Evolutionary conservation across 148 eudicot species (phyloP).

Genomic region (Nepenthes gracilis): DNA sequence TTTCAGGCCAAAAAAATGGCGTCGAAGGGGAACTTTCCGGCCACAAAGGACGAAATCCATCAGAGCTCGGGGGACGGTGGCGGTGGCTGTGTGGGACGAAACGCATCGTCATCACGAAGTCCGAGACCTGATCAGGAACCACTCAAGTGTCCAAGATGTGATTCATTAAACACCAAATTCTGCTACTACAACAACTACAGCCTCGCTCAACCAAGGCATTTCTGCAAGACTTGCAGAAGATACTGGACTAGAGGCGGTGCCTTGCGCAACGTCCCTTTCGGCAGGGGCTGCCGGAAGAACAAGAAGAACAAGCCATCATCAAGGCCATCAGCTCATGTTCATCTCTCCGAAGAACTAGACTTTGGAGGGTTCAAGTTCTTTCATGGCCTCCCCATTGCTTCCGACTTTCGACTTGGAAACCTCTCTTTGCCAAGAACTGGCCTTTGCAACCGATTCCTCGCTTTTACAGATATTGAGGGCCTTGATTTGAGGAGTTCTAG

Average conservation of each 20-base stretch:
- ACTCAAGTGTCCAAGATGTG: constrained; percentile 73
- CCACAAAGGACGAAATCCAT: constrained; percentile 1
- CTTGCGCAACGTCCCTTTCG: constrained; percentile 76
- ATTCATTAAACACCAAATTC: constrained; percentile 82
- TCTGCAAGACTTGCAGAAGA: constrained; percentile 84
- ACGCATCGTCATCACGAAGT: constrained; percentile 6
- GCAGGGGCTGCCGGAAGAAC: constrained; percentile 74
- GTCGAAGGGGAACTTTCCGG: constrained; percentile 30
- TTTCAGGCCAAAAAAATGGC: constrained; percentile 11
- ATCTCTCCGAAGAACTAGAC: constrained; percentile 5
- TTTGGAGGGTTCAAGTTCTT: constrained; percentile 33
- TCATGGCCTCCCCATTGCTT: constrained; percentile 31
- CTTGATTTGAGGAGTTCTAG: too few relatives aligned
- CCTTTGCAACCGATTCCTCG: background rate
- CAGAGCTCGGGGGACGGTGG: background rate
- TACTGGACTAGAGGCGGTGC: constrained; percentile 98
- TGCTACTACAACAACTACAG: constrained; percentile 97
- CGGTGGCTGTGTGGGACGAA: constrained; percentile 8
- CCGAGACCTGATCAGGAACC: constrained; percentile 28
- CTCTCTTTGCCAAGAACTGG: constrained; percentile 14
- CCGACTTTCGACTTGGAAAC: constrained; percentile 54
- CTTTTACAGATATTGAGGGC: too few relatives aligned
- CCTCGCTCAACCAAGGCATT: constrained; percentile 76
- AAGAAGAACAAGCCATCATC: constrained; percentile 35
- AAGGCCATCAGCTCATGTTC: constrained; percentile 4